Evolutionary conservation across 164 flowering plant genomes (phyloP), one percentile per base, ranked within the genome.

Genomic region (Magnolia officinalis): DNA sequence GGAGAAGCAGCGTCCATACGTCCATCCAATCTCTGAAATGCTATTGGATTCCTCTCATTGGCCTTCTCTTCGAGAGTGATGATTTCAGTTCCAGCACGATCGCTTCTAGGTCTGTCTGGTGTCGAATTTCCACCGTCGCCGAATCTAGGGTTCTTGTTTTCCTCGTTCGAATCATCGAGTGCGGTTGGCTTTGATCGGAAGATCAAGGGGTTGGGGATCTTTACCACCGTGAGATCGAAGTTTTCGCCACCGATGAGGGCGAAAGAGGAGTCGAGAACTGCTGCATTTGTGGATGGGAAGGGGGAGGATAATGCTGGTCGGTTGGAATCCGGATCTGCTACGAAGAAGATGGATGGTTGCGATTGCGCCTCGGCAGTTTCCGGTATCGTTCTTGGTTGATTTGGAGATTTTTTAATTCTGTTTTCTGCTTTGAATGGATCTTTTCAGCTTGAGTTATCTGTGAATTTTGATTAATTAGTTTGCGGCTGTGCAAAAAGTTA

Each of bases 181-280:
- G 16, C 69, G 55, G 59, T 49, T 29, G 29, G 58, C 9, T 64
- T 74, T 9, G 76, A 64, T 64, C 68, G 58, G 31, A 63, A 50
- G 8, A 45, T n/a, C 29, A 64, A 37, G 31, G 37, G 58, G 7
- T 63, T 63, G 4, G 70, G 76, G 70, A 20, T 63, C 45, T 21
- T 23, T 10, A 50, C 58, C 14, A 19, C 50, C 11, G 5, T 2
- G 76, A 74, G 37, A 21, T 37, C 19, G 58, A 65, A 74, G 59
- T 50, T 63, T 65, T 63, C 45, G 70, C 55, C 58, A 4, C 70
- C 70, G 11, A 8, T 74, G 4, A 63, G 6, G 58, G 76, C 76
- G 29, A 63, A 20, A n/a, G 76, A 74, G 76, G 70, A 74, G 67
- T 74, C 76, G 59, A 64, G 69, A 21, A 21, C 69, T n/a, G 61